These are phyloP conservation scores for Pythium rhizo-oryzae DNA, from an alignment of 352 stramenopile genomes.

Conservation along the genomic window DNA sequence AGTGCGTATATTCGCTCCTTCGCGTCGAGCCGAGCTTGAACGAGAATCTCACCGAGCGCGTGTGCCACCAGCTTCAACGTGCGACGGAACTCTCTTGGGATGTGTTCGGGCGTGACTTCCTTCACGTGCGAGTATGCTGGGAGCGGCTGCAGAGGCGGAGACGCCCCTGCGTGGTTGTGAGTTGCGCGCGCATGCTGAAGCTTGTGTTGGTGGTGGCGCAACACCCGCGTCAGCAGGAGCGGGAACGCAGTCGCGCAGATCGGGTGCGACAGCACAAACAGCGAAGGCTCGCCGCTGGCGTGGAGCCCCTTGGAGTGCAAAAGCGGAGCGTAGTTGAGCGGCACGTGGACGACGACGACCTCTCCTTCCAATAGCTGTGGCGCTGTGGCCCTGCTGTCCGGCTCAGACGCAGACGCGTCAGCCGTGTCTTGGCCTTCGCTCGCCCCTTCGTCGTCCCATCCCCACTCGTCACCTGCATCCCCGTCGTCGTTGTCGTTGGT, in stretches of 20 bases:
- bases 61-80: slow-evolving; percentile 73
- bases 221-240: slow-evolving; percentile 62
- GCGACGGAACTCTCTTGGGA: slow-evolving; percentile 57
- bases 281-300: slow-evolving; percentile 44
- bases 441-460: slow-evolving; percentile 45
- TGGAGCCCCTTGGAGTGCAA: slow-evolving; percentile 43
- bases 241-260: slow-evolving; percentile 71
- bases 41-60: slow-evolving; percentile 57
- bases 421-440: background rate
- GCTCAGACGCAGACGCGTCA: background rate
- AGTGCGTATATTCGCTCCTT: slow-evolving; percentile 73
- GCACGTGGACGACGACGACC: slow-evolving; percentile 57
- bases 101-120: slow-evolving; percentile 67
- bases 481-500: background rate
- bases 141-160: background rate
- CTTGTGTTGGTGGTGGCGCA: slow-evolving; percentile 8
- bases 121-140: slow-evolving; percentile 59
- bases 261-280: slow-evolving; percentile 76
- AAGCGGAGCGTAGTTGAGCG: slow-evolving; percentile 60
- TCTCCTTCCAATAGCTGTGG: background rate
- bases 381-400: background rate
- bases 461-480: slow-evolving; percentile 45
- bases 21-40: slow-evolving; percentile 52
- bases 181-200: background rate
- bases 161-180: background rate